Percentiles rank a stretch among this genome's conserved stretches.
These are phyloP conservation scores for Fusarium sp. DNA, from an alignment of 2,329 filamentous ascomycete genomes.

Conservation along the genomic window DNA sequence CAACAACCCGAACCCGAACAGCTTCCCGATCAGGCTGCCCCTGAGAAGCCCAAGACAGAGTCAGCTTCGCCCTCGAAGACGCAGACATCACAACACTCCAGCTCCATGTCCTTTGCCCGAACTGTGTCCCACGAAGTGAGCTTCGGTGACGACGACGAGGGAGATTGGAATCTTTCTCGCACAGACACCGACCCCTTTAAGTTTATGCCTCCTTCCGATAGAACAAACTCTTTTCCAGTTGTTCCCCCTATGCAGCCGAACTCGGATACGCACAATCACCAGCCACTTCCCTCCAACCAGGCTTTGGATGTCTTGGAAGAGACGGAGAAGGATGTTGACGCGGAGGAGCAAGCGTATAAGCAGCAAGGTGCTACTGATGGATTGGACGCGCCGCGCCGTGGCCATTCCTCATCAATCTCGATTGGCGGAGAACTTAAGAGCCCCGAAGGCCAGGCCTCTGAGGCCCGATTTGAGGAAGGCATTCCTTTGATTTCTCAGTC, in stretches of 20 bases:
- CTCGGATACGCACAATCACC: conserved; percentile 47
- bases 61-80: conserved; percentile 34
- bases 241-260: conserved; percentile 58
- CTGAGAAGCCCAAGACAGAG: conserved; percentile 26
- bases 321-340: conserved; percentile 61
- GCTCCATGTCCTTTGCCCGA: conserved; percentile 72
- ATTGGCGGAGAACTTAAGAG: conserved; percentile 59
- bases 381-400: conserved; percentile 28
- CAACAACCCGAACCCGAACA: conserved; percentile 18
- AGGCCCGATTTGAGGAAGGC: conserved; percentile 77
- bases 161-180: conserved; percentile 67
- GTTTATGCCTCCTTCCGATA: conserved; percentile 67
- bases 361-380: conserved; percentile 26
- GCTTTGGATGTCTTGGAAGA: conserved; percentile 66
- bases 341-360: conserved; percentile 54
- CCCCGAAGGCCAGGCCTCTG: conserved; percentile 57
- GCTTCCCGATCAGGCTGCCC: conserved; percentile 13
- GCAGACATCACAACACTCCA: conserved; percentile 66
- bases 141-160: conserved; percentile 71
- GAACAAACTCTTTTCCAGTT: conserved; percentile 73
- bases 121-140: conserved; percentile 73
- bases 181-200: conserved; percentile 69
- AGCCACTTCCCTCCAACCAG: conserved; percentile 61
- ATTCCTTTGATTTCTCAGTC: conserved; percentile 69
- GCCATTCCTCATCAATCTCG: conserved; percentile 49